A percentile compares a stretch with the other conserved stretches of the same genome.
Evolutionary conservation across 2,329 filamentous ascomycete genomes (phyloP).

Genomic region (Apiospora koreana): DNA sequence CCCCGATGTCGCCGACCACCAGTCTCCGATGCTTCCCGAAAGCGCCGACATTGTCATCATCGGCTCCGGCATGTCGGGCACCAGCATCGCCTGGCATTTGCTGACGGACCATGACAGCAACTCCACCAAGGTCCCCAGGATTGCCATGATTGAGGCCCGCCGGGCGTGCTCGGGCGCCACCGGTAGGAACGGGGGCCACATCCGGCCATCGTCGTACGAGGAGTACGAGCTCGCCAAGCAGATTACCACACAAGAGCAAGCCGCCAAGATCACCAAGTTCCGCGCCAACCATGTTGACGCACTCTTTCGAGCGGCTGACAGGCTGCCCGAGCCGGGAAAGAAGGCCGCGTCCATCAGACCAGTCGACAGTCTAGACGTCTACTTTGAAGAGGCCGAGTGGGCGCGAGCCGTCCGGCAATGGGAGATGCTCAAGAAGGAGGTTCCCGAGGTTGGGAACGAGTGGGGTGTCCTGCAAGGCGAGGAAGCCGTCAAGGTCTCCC

Average conservation of each 20-base stretch:
- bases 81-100: constrained; percentile 35
- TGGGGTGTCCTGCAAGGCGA: constrained; percentile 18
- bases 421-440: constrained; percentile 30
- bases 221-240: constrained; percentile 31
- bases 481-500: background rate
- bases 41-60: constrained; percentile 25
- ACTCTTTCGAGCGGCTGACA: constrained; percentile 29
- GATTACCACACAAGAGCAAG: constrained; percentile 28
- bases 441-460: constrained; percentile 35
- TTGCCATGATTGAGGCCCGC: constrained; percentile 54
- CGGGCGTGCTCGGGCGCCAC: constrained; percentile 53
- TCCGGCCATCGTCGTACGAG: constrained; percentile 47
- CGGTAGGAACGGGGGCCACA: constrained; percentile 54
- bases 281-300: constrained; percentile 43
- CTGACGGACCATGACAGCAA: background rate
- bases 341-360: constrained; percentile 40
- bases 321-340: constrained; percentile 31
- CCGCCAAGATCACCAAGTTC: constrained; percentile 43
- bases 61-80: constrained; percentile 53
- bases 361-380: constrained; percentile 50
- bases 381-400: constrained; percentile 31
- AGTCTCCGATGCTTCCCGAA: constrained; percentile 24
- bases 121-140: constrained; percentile 11
- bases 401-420: constrained; percentile 27
- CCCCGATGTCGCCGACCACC: constrained; percentile 39